Evolutionary conservation across 2,329 filamentous ascomycete genomes (phyloP).

Genomic region (Colletotrichum musicola): DNA sequence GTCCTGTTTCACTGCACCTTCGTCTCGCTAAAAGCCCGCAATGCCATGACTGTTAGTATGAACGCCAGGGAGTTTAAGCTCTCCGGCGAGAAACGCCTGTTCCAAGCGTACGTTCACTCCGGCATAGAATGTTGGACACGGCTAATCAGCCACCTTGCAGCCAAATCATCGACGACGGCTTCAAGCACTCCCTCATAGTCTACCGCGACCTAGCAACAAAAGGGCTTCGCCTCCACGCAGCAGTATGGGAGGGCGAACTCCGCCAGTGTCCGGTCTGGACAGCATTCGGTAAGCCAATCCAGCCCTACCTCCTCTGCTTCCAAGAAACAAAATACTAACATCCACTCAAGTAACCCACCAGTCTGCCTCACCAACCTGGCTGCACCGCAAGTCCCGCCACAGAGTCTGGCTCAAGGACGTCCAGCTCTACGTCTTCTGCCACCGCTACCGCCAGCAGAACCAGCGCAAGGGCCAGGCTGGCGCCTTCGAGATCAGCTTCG

Average conservation of each 20-base stretch:
- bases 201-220: constrained; percentile 63
- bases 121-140: too few species aligned
- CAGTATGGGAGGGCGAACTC: constrained; percentile 67
- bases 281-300: constrained; percentile 64
- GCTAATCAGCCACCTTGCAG: constrained; percentile 47
- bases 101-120: constrained; percentile 62
- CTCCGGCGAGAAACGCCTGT: constrained; percentile 62
- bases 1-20: constrained; percentile 71
- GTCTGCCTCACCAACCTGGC: constrained; percentile 61
- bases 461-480: constrained; percentile 63
- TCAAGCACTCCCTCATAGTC: constrained; percentile 66
- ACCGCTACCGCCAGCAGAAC: constrained; percentile 65
- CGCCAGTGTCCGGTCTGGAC: constrained; percentile 72
- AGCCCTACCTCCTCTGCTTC: not conserved
- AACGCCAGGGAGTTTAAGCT: constrained; percentile 61
- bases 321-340: too few species aligned
- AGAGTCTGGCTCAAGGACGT: constrained; percentile 66
- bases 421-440: constrained; percentile 70
- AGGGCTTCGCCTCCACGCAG: constrained; percentile 67
- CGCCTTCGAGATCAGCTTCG: constrained; percentile 66
- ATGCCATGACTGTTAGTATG: constrained; percentile 58
- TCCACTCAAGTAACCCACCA: constrained; percentile 63
- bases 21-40: constrained; percentile 66
- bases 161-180: constrained; percentile 68
- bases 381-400: constrained; percentile 60